Evolutionary conservation across 768 basidiomycete species (phyloP).

Genomic region (Amyloporia xantha): DNA sequence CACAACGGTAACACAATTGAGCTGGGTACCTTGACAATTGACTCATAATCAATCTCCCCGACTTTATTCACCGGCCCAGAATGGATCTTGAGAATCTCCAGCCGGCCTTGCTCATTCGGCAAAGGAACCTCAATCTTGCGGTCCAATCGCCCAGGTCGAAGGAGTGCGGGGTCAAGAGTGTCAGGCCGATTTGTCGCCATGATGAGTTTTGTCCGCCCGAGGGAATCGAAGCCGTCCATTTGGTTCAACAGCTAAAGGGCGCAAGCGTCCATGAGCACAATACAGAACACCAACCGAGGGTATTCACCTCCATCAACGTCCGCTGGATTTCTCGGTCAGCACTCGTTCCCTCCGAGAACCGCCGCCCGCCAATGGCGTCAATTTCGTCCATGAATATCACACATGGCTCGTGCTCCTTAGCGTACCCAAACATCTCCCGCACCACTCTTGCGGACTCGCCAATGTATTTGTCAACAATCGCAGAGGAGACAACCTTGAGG

Average conservation of each 20-base stretch:
- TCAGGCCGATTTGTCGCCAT: conserved; percentile 99
- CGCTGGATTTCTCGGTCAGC: conserved; percentile 99
- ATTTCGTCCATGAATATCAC: conserved; percentile 99
- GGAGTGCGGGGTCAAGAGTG: conserved; percentile 92
- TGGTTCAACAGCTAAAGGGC: conserved; percentile 79
- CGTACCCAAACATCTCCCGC: conserved; percentile 99
- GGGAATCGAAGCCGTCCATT: conserved; percentile 99
- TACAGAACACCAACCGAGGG: neutral
- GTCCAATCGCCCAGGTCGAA: conserved; percentile 93
- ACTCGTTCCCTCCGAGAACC: conserved; percentile 91
- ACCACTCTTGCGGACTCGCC: conserved; percentile 96
- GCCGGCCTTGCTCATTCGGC: conserved; percentile 92
- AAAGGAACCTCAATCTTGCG: conserved; percentile 97
- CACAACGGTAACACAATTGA: too few relatives aligned
- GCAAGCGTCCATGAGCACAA: neutral
- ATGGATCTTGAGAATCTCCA: conserved; percentile 98
- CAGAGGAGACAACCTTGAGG: conserved; percentile 96
- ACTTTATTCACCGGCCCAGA: conserved; percentile 89
- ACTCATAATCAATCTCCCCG: conserved; percentile 96
- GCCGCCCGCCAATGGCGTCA: conserved; percentile 92
- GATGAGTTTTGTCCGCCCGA: conserved; percentile 93
- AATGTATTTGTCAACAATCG: conserved; percentile 97
- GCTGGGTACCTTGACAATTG: conserved; percentile 78
- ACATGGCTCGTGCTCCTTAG: conserved; percentile 94
- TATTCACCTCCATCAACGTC: conserved; percentile 88